Conservation (phyloP, 2,329 filamentous ascomycete species). For the Pseudocercospora musae region DNA sequence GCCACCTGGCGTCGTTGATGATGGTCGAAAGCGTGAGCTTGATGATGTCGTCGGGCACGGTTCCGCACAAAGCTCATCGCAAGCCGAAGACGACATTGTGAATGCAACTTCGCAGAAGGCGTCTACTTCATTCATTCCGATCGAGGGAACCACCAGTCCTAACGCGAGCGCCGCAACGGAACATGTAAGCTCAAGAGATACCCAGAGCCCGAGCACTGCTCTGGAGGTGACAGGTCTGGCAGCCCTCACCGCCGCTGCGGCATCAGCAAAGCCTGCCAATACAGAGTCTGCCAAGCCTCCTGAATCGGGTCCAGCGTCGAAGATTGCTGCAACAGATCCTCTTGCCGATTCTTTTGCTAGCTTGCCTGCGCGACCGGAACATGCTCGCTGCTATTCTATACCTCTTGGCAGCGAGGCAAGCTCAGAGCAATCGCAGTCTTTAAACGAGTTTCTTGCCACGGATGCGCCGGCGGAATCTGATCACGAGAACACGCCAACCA, state of each 20-base stretch:
- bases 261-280: not conserved
- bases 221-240: not conserved
- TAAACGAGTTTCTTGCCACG: not conserved
- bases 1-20: not conserved
- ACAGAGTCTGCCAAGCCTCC: not conserved
- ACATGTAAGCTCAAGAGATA: not conserved
- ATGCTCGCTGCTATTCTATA: not conserved
- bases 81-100: not conserved
- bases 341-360: not conserved
- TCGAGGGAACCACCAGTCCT: not conserved
- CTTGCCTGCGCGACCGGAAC: not conserved
- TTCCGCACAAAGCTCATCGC: not conserved
- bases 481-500: not conserved
- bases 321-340: not conserved
- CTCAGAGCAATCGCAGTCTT: not conserved
- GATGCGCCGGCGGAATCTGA: not conserved
- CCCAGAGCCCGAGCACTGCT: not conserved
- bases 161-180: not conserved
- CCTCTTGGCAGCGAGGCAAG: conserved; percentile 1
- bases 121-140: not conserved
- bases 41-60: not conserved
- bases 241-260: not conserved
- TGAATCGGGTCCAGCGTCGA: not conserved
- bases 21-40: not conserved
- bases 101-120: not conserved